Conservation (phyloP, 2,329 filamentous ascomycete genomes). For the Colletotrichum simmondsii region DNA sequence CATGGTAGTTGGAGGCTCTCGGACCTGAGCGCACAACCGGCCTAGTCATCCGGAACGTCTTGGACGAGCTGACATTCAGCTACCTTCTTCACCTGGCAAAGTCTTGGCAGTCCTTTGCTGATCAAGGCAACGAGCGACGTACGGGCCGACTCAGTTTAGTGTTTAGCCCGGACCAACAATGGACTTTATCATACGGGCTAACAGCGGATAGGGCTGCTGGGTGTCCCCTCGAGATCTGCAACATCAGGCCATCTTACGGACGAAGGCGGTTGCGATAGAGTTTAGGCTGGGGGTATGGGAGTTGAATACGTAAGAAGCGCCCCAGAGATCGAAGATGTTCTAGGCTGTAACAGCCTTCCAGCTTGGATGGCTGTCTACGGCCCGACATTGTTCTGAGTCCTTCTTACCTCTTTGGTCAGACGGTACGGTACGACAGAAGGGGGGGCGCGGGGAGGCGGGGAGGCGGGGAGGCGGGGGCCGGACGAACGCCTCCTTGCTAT, state of each 20-base stretch:
- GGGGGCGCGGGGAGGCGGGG: neutral
- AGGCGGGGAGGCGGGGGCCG: too few relatives aligned
- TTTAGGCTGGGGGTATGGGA: neutral
- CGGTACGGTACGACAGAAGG: neutral
- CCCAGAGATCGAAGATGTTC: neutral
- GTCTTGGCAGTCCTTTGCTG: neutral
- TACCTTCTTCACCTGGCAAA: neutral
- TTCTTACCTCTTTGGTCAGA: neutral
- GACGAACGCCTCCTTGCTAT: neutral
- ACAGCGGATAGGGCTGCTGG: constrained; percentile 4
- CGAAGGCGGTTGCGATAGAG: neutral
- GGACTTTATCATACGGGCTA: neutral
- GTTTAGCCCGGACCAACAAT: neutral
- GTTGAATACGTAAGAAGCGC: neutral
- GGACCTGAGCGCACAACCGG: neutral
- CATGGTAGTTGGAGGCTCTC: neutral
- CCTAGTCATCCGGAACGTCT: neutral
- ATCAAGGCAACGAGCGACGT: neutral
- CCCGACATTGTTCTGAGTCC: neutral
- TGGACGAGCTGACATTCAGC: neutral
- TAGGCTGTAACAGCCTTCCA: neutral
- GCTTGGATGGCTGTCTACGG: neutral
- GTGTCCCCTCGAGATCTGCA: neutral
- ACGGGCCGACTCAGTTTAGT: neutral
- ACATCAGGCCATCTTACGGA: constrained; percentile 21